Evolutionary conservation across 164 flowering plant species (phyloP).

Genomic region (Dillenia suffruticosa): DNA sequence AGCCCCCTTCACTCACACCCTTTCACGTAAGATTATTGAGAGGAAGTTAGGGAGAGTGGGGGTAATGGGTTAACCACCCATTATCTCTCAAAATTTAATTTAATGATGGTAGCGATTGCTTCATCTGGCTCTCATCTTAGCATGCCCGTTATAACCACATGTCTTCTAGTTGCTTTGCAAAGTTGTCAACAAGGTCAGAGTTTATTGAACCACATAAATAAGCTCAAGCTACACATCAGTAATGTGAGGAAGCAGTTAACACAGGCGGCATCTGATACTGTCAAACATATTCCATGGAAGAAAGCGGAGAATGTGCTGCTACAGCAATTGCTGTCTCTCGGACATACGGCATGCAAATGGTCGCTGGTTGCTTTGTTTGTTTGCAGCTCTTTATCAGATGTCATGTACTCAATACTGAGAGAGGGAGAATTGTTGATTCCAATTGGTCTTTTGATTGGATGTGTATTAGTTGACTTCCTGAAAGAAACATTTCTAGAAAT

Average conservation of each 20-base stretch:
- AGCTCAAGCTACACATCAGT: constrained; percentile 17
- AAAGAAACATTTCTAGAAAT: constrained; percentile 42
- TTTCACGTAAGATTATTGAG: no score
- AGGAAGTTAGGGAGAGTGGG: no score
- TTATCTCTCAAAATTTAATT: no score
- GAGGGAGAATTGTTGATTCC: constrained; percentile 67
- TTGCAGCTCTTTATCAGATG: constrained; percentile 42
- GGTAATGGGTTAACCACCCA: no score
- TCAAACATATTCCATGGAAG: constrained; percentile 62
- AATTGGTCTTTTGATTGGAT: constrained; percentile 57
- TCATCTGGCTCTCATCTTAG: no score
- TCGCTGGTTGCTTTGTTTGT: constrained; percentile 27
- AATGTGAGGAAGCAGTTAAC: constrained; percentile 24
- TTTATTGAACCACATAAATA: constrained; percentile 22
- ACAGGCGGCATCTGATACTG: constrained; percentile 32
- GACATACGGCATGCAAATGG: constrained; percentile 47
- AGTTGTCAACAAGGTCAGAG: constrained; percentile 17
- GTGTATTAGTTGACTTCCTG: constrained; percentile 38
- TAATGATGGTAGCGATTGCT: no score
- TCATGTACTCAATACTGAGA: constrained; percentile 31
- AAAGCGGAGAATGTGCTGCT: constrained; percentile 32
- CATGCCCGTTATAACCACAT: not conserved
- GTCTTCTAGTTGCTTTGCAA: constrained; percentile 8
- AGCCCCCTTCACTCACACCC: no score
- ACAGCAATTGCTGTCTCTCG: constrained; percentile 24